Conservation (phyloP, 148 eudicot species). For the Simmondsia chinensis region DNA sequence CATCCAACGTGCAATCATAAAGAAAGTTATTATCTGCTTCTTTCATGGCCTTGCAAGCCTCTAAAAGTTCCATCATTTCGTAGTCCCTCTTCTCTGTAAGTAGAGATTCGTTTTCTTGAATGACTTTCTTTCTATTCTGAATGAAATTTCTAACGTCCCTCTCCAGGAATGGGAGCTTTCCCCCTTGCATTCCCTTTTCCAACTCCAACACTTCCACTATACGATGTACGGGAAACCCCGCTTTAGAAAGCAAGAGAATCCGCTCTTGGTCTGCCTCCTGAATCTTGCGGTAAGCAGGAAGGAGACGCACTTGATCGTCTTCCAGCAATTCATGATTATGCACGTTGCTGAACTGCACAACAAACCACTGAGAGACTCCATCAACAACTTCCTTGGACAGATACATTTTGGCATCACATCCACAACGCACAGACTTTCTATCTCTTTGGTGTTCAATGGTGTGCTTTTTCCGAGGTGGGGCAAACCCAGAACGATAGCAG, state of each 20-base stretch:
- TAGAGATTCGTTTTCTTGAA: constrained; percentile 18
- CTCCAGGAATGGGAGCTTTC: constrained; percentile 27
- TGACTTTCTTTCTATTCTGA: constrained; percentile 20
- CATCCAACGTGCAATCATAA: constrained; percentile 22
- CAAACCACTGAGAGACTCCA: constrained; percentile 39
- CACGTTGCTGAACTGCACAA: constrained; percentile 30
- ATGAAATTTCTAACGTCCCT: constrained; percentile 30
- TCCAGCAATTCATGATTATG: constrained; percentile 25
- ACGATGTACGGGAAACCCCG: constrained; percentile 29
- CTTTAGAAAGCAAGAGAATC: constrained; percentile 32
- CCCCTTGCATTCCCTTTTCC: constrained; percentile 25
- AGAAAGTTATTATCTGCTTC: constrained; percentile 29
- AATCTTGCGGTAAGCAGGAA: constrained; percentile 28
- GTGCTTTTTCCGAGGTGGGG: constrained; percentile 24
- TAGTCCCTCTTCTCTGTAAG: constrained; percentile 15
- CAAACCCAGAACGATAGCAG: constrained; percentile 43
- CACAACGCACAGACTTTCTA: constrained; percentile 37
- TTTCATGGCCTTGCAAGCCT: constrained; percentile 27
- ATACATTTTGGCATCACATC: constrained; percentile 49
- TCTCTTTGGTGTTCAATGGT: constrained; percentile 37
- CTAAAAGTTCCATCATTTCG: constrained; percentile 15
- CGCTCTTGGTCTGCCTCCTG: constrained; percentile 25
- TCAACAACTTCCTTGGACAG: constrained; percentile 33
- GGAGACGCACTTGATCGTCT: constrained; percentile 34
- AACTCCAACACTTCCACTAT: constrained; percentile 22